Conservation (phyloP, 2,329 filamentous ascomycete genomes). For the Trichoderma pleuroti region DNA sequence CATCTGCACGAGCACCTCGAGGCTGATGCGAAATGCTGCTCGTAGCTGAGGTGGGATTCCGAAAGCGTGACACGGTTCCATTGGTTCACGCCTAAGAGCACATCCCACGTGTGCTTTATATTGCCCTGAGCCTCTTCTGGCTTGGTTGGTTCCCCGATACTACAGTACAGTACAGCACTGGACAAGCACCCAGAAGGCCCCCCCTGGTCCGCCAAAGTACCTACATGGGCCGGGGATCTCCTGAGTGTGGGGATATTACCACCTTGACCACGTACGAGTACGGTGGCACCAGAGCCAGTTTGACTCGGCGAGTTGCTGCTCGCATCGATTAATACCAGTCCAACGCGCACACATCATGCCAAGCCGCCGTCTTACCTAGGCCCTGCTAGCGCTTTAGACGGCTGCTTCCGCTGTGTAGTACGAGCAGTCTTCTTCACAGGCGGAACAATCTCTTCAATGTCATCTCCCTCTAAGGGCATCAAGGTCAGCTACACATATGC, state of each 20-base stretch:
- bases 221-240: slow-evolving; percentile 2
- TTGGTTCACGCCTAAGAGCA: too few relatives aligned
- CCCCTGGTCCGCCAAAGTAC: background rate
- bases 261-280: background rate
- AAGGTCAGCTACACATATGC: background rate
- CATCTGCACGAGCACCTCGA: background rate
- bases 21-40: background rate
- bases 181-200: background rate
- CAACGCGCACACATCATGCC: background rate
- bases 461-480: background rate
- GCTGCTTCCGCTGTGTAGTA: background rate
- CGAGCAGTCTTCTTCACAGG: background rate
- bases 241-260: slow-evolving; percentile 7
- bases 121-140: slow-evolving; percentile 5
- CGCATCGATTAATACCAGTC: background rate
- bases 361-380: background rate
- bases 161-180: too few relatives aligned
- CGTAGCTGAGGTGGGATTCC: background rate
- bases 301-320: background rate
- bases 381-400: too few relatives aligned
- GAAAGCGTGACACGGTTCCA: background rate
- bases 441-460: background rate
- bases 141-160: slow-evolving; percentile 11
- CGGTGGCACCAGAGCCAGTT: background rate
- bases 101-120: slow-evolving; percentile 15